phyloP scores from a whole-genome alignment of 139 green algal genomes.

The Closterium sp. region DNA sequence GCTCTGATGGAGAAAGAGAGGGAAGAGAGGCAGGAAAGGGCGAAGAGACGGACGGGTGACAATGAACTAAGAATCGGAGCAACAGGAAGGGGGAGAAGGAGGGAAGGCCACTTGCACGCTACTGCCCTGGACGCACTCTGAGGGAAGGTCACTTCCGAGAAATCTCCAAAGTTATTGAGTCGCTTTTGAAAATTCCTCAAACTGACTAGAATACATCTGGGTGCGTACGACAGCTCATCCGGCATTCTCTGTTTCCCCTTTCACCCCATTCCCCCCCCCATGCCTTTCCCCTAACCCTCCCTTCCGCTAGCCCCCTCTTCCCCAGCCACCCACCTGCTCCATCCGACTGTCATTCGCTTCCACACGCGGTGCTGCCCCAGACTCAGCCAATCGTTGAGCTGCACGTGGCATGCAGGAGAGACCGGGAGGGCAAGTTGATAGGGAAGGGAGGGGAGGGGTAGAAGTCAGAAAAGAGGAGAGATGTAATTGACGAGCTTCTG shows the following conservation, averaged over 20 bases:
- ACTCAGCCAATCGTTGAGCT: slow-evolving; percentile 90
- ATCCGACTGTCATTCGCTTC: slow-evolving; percentile 93
- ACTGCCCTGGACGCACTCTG: too few species aligned
- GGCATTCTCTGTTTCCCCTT: too few species aligned
- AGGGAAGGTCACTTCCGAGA: too few species aligned
- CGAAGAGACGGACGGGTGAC: background rate
- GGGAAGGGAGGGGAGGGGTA: background rate
- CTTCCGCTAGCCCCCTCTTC: background rate
- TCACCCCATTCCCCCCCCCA: background rate
- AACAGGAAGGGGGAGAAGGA: too few species aligned
- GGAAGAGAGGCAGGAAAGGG: background rate
- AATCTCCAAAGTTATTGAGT: too few species aligned
- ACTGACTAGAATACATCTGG: too few species aligned
- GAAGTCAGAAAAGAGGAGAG: background rate
- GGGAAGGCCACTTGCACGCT: too few species aligned
- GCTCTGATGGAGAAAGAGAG: slow-evolving; percentile 33
- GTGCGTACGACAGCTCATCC: too few species aligned
- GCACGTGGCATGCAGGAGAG: slow-evolving; percentile 25
- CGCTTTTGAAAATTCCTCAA: too few species aligned
- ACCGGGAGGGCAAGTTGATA: background rate
- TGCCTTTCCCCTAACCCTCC: background rate
- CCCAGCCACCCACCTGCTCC: slow-evolving; percentile 51
- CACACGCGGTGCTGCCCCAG: slow-evolving; percentile 91
- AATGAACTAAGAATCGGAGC: too few species aligned
- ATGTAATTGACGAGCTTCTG: slow-evolving; percentile 83